Conservation (phyloP, 2,329 filamentous ascomycete genomes). For the Penicillium sp. region DNA sequence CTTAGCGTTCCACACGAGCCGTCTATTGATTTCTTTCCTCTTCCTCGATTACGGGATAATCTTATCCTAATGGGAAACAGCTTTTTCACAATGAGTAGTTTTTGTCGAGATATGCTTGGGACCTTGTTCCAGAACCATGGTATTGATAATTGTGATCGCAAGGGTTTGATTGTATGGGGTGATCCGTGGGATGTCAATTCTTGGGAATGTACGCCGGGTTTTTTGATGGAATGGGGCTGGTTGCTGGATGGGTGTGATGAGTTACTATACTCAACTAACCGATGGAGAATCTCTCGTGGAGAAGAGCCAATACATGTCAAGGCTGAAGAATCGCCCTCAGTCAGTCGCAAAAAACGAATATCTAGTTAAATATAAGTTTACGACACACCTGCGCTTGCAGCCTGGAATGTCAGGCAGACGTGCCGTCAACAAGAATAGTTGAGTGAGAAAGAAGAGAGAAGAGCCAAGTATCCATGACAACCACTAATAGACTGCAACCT, state of each 20-base stretch:
- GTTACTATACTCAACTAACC: background rate
- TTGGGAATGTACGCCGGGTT: background rate
- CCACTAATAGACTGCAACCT: too few relatives aligned
- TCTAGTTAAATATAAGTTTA: too few relatives aligned
- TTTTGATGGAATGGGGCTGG: background rate
- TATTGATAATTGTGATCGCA: background rate
- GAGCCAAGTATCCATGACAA: too few relatives aligned
- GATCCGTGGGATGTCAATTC: background rate
- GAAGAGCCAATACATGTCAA: background rate
- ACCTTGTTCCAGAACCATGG: background rate
- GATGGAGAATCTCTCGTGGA: slow-evolving; percentile 2
- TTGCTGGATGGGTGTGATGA: background rate
- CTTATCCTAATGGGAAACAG: background rate
- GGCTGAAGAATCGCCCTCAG: too few relatives aligned
- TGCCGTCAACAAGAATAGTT: background rate
- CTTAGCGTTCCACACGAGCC: background rate
- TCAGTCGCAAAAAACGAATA: too few relatives aligned
- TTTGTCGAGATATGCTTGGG: background rate
- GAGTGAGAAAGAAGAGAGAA: too few relatives aligned
- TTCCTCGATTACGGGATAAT: background rate
- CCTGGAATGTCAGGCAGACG: background rate
- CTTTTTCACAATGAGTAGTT: background rate
- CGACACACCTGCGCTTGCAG: too few relatives aligned
- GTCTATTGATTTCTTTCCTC: background rate
- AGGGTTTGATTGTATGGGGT: background rate